A percentile compares a stretch with the other conserved stretches of the same genome.
phyloP scores from a whole-genome alignment of 164 flowering plant species.

The Buxus sempervirens region DNA sequence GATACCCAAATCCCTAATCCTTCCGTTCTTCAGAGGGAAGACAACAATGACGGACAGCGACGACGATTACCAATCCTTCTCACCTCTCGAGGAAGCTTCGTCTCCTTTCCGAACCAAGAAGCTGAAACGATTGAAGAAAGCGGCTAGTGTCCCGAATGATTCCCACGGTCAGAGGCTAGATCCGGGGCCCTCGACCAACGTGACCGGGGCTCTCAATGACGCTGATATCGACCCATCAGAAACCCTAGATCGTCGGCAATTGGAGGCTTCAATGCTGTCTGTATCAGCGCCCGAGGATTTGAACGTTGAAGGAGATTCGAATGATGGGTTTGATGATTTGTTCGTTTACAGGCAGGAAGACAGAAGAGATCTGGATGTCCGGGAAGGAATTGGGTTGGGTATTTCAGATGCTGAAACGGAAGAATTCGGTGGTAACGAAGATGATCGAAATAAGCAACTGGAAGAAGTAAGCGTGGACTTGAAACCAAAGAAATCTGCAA shows the following conservation, averaged over 20 bases:
- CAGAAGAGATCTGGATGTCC: conserved; percentile 26
- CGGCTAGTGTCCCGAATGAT: conserved; percentile 16
- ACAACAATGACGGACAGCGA: conserved; percentile 54
- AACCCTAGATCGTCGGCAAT: conserved; percentile 4
- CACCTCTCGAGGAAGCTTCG: conserved; percentile 30
- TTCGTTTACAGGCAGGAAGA: conserved; percentile 17
- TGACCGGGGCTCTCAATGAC: not conserved
- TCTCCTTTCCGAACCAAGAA: conserved; percentile 33
- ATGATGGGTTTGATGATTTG: conserved; percentile 11
- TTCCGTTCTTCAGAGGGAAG: not conserved
- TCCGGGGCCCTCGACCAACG: not conserved
- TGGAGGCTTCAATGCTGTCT: conserved; percentile 1
- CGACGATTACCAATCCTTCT: conserved; percentile 40
- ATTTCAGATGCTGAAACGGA: conserved; percentile 8
- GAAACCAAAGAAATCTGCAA: conserved; percentile 13
- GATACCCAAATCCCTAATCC: conserved; percentile 15
- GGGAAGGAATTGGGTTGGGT: conserved; percentile 2
- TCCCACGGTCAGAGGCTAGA: conserved; percentile 5
- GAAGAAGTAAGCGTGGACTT: conserved; percentile 6
- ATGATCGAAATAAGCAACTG: conserved; percentile 6
- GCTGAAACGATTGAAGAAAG: conserved; percentile 63
- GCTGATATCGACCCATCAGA: not conserved
- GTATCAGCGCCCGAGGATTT: conserved; percentile 13
- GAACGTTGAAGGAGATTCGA: conserved; percentile 12
- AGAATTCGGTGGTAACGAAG: conserved; percentile 22